These are phyloP conservation scores for Bipolaris bicolor DNA, from an alignment of 2,329 filamentous ascomycete genomes.

Conservation along the genomic window DNA sequence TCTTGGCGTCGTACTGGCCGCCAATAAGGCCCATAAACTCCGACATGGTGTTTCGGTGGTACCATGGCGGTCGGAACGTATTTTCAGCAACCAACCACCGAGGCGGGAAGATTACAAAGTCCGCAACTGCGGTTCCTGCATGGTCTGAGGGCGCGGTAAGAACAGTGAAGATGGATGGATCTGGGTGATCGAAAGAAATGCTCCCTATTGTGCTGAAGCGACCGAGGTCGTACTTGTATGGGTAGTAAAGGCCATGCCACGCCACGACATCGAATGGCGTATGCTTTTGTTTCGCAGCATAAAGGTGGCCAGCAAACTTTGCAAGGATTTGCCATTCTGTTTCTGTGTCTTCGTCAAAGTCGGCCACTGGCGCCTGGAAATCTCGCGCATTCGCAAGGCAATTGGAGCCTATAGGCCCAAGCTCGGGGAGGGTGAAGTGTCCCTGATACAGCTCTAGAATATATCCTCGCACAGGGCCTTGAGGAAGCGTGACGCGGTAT, in stretches of 20 bases:
- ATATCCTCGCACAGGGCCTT: conserved; percentile 68
- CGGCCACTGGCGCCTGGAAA: conserved; percentile 67
- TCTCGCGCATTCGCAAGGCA: conserved; percentile 70
- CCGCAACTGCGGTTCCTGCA: conserved; percentile 64
- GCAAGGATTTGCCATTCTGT: conserved; percentile 64
- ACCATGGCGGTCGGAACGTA: conserved; percentile 75
- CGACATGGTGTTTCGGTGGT: conserved; percentile 72
- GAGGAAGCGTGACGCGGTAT: conserved; percentile 65
- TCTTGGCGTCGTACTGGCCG: conserved; percentile 67
- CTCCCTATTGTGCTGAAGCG: conserved; percentile 64
- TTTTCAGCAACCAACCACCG: conserved; percentile 72
- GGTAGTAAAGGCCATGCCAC: conserved; percentile 73
- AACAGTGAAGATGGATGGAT: conserved; percentile 71
- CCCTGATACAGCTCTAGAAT: conserved; percentile 70
- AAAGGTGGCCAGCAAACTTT: conserved; percentile 68
- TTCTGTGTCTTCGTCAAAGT: conserved; percentile 62
- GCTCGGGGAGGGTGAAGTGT: conserved; percentile 69
- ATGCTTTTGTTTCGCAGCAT: conserved; percentile 66
- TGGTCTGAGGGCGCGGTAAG: conserved; percentile 65
- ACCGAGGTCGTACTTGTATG: conserved; percentile 64
- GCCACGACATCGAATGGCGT: conserved; percentile 74
- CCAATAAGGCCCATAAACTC: conserved; percentile 71
- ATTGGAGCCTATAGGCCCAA: conserved; percentile 70
- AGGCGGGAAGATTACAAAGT: conserved; percentile 76
- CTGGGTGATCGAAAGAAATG: conserved; percentile 68